Conservation (phyloP, 1,284 basidiomycete species). For the Marasmius oreades region DNA sequence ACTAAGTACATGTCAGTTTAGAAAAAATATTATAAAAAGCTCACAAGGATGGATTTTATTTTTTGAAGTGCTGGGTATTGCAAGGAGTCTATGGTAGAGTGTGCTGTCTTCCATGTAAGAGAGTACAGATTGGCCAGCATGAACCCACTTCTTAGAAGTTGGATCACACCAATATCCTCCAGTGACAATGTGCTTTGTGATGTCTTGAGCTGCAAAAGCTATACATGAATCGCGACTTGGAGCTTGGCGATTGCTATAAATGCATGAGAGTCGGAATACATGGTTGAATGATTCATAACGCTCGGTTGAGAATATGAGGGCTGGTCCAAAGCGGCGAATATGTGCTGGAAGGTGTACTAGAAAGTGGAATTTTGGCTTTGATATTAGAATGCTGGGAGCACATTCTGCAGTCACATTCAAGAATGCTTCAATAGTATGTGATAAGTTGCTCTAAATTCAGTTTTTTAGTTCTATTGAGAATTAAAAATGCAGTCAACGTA, state of each 20-base stretch:
- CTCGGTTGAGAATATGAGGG: conserved; percentile 15
- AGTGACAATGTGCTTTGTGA: no score
- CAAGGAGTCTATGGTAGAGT: not conserved
- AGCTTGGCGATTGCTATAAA: conserved; percentile 18
- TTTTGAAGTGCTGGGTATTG: not conserved
- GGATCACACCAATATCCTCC: not conserved
- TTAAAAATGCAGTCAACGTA: conserved; percentile 2
- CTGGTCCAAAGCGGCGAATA: conserved; percentile 22
- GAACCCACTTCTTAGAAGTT: not conserved
- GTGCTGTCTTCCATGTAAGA: not conserved
- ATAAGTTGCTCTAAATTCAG: conserved; percentile 1
- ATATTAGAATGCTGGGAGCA: conserved; percentile 16
- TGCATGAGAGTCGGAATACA: conserved; percentile 14
- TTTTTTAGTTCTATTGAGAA: conserved; percentile 1
- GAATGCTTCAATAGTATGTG: conserved; percentile 17
- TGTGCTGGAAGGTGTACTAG: conserved; percentile 18
- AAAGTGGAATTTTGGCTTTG: conserved; percentile 22
- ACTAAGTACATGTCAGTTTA: no score
- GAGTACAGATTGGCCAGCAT: not conserved
- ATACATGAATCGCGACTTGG: conserved; percentile 15
- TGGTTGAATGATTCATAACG: conserved; percentile 18
- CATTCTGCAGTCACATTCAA: conserved; percentile 13
- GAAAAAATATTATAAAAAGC: no score
- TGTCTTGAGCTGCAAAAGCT: not conserved
- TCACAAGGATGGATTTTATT: not conserved